A percentile compares a stretch with the other conserved stretches of the same genome.
Evolutionary conservation across 441 rosid genomes (phyloP).

Genomic region (Adansonia gregorii): DNA sequence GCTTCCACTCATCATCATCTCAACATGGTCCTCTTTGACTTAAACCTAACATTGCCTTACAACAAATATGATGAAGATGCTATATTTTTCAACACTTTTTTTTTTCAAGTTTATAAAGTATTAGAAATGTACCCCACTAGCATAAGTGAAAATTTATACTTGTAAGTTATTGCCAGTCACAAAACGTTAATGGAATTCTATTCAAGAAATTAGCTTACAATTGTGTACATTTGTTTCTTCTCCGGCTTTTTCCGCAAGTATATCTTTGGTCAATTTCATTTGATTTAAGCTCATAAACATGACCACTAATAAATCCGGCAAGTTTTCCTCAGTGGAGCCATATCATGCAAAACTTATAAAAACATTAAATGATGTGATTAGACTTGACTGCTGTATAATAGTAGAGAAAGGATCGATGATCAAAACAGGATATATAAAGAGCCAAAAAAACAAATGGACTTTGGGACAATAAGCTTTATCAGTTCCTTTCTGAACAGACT

Average conservation of each 20-base stretch:
- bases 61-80: slow-evolving; percentile 19
- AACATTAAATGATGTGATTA: slow-evolving; percentile 4
- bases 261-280: slow-evolving; percentile 9
- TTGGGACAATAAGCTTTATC: background rate
- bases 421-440: slow-evolving; percentile 6
- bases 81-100: slow-evolving; percentile 15
- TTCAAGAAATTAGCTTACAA: background rate
- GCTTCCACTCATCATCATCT: slow-evolving; percentile 28
- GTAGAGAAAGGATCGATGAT: slow-evolving; percentile 1
- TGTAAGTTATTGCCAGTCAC: slow-evolving; percentile 8
- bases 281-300: slow-evolving; percentile 2
- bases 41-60: slow-evolving; percentile 10
- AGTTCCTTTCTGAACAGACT: slow-evolving; percentile 13
- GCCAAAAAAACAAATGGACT: slow-evolving; percentile 19
- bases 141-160: background rate
- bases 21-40: slow-evolving; percentile 23
- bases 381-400: background rate
- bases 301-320: slow-evolving; percentile 3
- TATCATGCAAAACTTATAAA: slow-evolving; percentile 18
- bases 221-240: background rate
- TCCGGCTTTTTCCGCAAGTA: background rate
- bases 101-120: slow-evolving; percentile 6
- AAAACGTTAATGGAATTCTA: background rate
- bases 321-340: slow-evolving; percentile 14
- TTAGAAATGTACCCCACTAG: slow-evolving; percentile 15